A percentile compares a stretch with the other conserved stretches of the same genome.
Evolutionary conservation across 2,329 filamentous ascomycete genomes (phyloP).

Genomic region (Coniochaeta sp.): DNA sequence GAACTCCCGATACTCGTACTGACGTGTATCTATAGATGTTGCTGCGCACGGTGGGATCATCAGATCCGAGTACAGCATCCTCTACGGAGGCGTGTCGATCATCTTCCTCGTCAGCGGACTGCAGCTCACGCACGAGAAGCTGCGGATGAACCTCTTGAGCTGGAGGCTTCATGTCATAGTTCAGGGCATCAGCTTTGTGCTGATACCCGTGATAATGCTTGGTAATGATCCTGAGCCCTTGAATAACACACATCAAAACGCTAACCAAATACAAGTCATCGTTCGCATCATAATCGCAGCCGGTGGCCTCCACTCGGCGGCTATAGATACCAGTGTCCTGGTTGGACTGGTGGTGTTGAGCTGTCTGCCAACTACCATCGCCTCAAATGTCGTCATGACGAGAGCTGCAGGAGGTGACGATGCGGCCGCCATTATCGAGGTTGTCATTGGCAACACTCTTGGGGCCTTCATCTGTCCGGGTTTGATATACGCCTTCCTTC

Average conservation of each 20-base stretch:
- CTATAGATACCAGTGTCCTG: slow-evolving; percentile 57
- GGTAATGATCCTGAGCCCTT: too few relatives aligned
- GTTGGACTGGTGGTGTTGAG: slow-evolving; percentile 61
- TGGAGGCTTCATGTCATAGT: slow-evolving; percentile 63
- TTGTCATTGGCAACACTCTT: slow-evolving; percentile 62
- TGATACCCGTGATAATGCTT: slow-evolving; percentile 58
- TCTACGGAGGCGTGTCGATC: slow-evolving; percentile 62
- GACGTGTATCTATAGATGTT: slow-evolving; percentile 26
- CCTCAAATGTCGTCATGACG: slow-evolving; percentile 70
- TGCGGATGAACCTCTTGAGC: slow-evolving; percentile 54
- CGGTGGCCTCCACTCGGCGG: slow-evolving; percentile 39
- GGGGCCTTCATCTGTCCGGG: slow-evolving; percentile 62
- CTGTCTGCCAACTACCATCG: slow-evolving; percentile 66
- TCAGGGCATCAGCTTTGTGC: slow-evolving; percentile 59
- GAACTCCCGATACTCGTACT: background rate
- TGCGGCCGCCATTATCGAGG: slow-evolving; percentile 59
- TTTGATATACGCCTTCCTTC: slow-evolving; percentile 55
- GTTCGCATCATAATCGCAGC: slow-evolving; percentile 40
- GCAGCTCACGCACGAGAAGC: slow-evolving; percentile 56
- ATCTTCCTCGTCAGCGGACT: slow-evolving; percentile 68
- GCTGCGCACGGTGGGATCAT: slow-evolving; percentile 40
- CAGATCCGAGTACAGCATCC: slow-evolving; percentile 51
- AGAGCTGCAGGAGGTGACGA: slow-evolving; percentile 61
- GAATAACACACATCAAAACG: background rate
- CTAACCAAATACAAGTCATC: slow-evolving; percentile 26